These are phyloP conservation scores for Apiotrichum siamense DNA, from an alignment of 1,284 basidiomycete genomes.

Conservation along the genomic window DNA sequence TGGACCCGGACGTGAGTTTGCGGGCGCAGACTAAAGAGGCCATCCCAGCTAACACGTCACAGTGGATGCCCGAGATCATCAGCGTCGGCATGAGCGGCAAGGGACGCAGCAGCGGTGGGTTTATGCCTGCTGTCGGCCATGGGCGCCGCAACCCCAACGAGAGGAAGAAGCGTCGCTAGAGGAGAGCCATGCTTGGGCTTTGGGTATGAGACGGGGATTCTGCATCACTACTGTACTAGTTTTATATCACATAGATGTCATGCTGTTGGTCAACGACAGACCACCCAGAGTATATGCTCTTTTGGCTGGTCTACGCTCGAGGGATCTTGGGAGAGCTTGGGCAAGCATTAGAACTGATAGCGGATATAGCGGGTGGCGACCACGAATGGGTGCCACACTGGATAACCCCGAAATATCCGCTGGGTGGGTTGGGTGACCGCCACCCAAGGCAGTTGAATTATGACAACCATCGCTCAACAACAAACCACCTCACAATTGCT, in stretches of 20 bases:
- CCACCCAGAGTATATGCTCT: too few relatives aligned
- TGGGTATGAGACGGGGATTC: neutral
- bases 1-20: constrained; percentile 69
- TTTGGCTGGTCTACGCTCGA: too few relatives aligned
- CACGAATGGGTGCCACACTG: neutral
- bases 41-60: neutral
- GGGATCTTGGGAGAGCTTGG: too few relatives aligned
- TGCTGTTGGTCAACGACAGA: neutral
- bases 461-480: neutral
- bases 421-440: neutral
- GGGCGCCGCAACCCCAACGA: constrained; percentile 84
- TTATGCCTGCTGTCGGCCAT: constrained; percentile 74
- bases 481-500: neutral
- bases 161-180: constrained; percentile 42
- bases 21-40: neutral
- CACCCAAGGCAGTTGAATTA: neutral
- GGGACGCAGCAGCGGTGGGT: constrained; percentile 57
- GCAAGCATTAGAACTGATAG: too few relatives aligned
- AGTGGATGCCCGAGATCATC: constrained; percentile 81
- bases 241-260: neutral
- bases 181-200: neutral
- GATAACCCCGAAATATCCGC: neutral
- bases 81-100: constrained; percentile 67
- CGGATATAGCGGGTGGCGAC: too few relatives aligned
- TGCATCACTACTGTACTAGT: constrained; percentile 1